Conservation (phyloP, 495 filamentous ascomycete species). For the Neurospora tetraspora region DNA sequence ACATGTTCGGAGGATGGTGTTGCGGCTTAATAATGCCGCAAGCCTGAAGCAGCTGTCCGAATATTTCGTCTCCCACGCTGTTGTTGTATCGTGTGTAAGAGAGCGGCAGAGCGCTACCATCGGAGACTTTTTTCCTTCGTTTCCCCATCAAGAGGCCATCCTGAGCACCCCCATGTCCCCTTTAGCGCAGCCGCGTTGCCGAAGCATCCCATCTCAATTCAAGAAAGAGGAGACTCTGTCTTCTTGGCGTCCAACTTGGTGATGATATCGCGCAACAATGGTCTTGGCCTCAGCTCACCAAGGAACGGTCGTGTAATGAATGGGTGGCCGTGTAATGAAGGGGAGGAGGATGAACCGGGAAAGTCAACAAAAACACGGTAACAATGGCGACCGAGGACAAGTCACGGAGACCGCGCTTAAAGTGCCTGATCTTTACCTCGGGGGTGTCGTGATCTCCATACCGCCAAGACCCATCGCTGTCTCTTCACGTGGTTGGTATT, state of each 20-base stretch:
- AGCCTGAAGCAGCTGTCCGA: background rate
- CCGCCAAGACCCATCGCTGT: background rate
- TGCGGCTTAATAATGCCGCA: background rate
- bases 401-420: background rate
- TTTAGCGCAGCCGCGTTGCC: background rate
- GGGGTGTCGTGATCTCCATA: background rate
- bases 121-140: background rate
- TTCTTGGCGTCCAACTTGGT: background rate
- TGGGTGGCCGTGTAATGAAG: background rate
- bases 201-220: background rate
- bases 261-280: background rate
- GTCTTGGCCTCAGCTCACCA: background rate
- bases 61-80: background rate
- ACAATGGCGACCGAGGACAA: background rate
- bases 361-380: background rate
- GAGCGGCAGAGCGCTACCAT: background rate
- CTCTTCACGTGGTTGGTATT: background rate
- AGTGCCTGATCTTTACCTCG: background rate
- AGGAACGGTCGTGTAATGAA: background rate
- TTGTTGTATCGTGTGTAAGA: background rate
- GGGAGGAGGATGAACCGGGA: background rate
- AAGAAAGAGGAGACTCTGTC: background rate
- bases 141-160: background rate
- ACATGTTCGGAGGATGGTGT: background rate
- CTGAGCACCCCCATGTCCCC: background rate